phyloP scores from a whole-genome alignment of 768 basidiomycete genomes.

The Psilocybe tampanensis region DNA sequence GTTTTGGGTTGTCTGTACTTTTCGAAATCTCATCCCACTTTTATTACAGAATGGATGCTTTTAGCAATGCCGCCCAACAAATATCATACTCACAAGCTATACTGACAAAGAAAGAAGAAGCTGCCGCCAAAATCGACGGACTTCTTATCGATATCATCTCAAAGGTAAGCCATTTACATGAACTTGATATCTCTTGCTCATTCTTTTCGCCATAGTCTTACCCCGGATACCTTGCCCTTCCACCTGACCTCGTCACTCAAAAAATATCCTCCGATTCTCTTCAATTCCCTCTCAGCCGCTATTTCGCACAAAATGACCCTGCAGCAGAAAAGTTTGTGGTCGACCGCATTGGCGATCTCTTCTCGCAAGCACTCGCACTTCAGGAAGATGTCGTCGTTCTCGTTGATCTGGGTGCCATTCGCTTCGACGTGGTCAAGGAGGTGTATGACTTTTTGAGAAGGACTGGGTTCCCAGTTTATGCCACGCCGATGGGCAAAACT shows the following conservation, averaged over 20 bases:
- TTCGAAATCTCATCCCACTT: not conserved
- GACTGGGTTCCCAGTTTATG: conserved; percentile 71
- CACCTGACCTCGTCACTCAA: conserved; percentile 72
- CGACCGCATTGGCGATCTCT: conserved; percentile 59
- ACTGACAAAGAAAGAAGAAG: conserved; percentile 53
- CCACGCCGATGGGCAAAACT: conserved; percentile 79
- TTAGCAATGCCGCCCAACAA: conserved; percentile 66
- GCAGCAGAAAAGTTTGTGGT: conserved; percentile 67
- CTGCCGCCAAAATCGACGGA: conserved; percentile 74
- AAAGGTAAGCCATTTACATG: conserved; percentile 32
- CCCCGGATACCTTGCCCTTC: conserved; percentile 83
- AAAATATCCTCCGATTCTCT: conserved; percentile 67
- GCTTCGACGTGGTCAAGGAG: conserved; percentile 65
- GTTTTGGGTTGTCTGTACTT: not conserved
- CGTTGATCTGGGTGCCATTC: conserved; percentile 76
- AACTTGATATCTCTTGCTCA: not conserved
- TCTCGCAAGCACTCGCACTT: conserved; percentile 53
- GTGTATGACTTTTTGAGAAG: conserved; percentile 59
- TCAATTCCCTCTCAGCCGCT: conserved; percentile 51
- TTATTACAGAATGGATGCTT: not conserved
- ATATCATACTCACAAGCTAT: conserved; percentile 67
- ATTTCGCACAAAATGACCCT: conserved; percentile 53
- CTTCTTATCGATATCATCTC: conserved; percentile 68
- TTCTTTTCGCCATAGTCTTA: conserved; percentile 49
- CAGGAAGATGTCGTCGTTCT: conserved; percentile 68